Evolutionary conservation across 2,329 filamentous ascomycete species (phyloP), one percentile per base, ranked within the genome.

Genomic region (Cercospora sojina): DNA sequence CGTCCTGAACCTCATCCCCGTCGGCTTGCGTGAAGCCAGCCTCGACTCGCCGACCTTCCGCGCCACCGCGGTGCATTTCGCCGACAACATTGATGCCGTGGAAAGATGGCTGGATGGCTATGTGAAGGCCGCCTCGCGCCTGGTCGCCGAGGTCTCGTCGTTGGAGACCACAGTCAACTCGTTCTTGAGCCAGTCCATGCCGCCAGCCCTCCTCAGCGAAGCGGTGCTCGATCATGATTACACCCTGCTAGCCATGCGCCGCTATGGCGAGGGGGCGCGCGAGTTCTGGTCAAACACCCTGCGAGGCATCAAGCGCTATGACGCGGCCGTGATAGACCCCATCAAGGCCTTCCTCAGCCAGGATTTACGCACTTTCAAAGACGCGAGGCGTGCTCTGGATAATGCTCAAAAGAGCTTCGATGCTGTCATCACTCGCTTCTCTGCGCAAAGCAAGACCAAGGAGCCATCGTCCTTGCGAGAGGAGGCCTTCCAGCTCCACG

Each of bases 31-130:
- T 81, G 95, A 99, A 85, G 95, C 95, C 59, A 91, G 93, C 20
- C 90, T 98, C 81, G 95, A 99, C 80, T 97, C 93, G 43, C 95
- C 95, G 27, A 96, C 93, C 38, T 98, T 98, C 79, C 92, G 95
- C 71, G 92, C 93, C 56, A 91, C 91, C 23, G 87, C 92, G 49
- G 82, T 90, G 56, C 92, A 97, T 81, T 97, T 97, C 77, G 86
- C 88, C 69, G 95, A 98, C 71, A 94, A 99, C 81, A 87, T 97
- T 74, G 95, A 98, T 71, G 86, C 88, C 64, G 86, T 98, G 67
- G 95, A 98, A 80, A 88, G 87, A 84, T 99, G 95, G 95, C 90
- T 99, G 31, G 93, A 90, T 63, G 84, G 84, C 57, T 91, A 90
- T 75, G 79, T 88, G 66, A 88, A 84, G 77, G 84, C 88, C 13